Percentiles rank a stretch among this genome's conserved stretches.
These are phyloP conservation scores for Sanguinoderma infundibulare DNA, from an alignment of 1,284 basidiomycete species.

Conservation along the genomic window DNA sequence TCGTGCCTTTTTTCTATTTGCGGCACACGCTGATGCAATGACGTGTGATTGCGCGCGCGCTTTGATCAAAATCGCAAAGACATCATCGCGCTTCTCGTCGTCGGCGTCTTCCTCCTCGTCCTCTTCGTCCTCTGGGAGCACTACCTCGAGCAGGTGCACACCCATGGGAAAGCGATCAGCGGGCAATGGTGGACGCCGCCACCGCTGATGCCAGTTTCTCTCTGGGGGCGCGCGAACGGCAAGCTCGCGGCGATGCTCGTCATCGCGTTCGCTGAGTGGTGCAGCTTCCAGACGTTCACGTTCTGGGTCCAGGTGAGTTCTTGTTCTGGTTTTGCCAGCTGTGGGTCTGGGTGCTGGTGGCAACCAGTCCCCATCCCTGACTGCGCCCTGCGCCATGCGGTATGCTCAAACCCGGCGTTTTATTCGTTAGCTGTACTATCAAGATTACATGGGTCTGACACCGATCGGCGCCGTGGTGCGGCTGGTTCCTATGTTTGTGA, in stretches of 20 bases:
- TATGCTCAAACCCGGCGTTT: too few relatives aligned
- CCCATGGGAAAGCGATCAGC: conserved; percentile 32
- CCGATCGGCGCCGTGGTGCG: conserved; percentile 77
- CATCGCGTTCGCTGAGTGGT: conserved; percentile 75
- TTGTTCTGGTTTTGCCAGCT: too few relatives aligned
- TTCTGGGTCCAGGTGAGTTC: conserved; percentile 59
- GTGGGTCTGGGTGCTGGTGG: not conserved
- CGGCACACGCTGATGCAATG: too few relatives aligned
- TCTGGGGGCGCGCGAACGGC: conserved; percentile 72
- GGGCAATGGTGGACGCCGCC: conserved; percentile 49
- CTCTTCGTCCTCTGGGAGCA: conserved; percentile 75
- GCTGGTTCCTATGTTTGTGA: conserved; percentile 78
- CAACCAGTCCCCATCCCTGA: too few relatives aligned
- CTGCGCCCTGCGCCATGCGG: too few relatives aligned
- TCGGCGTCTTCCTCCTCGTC: conserved; percentile 65
- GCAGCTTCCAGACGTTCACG: conserved; percentile 59
- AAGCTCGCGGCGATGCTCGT: conserved; percentile 67
- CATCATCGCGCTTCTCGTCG: conserved; percentile 65
- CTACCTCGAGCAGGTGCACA: conserved; percentile 51
- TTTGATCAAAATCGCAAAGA: conserved; percentile 37
- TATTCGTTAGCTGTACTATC: conserved; percentile 79
- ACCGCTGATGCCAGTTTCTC: conserved; percentile 71
- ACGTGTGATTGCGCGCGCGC: too few relatives aligned
- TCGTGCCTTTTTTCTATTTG: conserved; percentile 4
- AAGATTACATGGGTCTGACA: conserved; percentile 57